Evolutionary conservation across 257 asterid genomes (phyloP), one percentile per base, ranked within the genome.

Genomic region (Solanum rostratum): DNA sequence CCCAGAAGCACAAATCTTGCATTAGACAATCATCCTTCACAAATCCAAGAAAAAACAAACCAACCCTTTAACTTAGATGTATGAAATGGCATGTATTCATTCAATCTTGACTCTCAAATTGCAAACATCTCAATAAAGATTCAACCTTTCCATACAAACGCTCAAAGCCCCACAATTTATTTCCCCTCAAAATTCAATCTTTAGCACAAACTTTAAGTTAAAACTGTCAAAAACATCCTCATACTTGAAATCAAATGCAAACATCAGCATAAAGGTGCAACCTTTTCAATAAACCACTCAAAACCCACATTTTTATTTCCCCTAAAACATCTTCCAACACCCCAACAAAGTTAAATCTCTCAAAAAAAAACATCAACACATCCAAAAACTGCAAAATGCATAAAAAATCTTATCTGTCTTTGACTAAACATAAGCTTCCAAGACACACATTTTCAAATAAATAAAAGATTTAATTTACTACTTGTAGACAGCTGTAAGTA

Each of bases 401-500:
- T 49, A 11, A 12, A 33, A 69, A 15, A 15, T 46, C 27, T 49
- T 27, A 49, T 27, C 62, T 76, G 15, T 71, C 76, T 71, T 82
- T 85, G 74, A 68, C 88, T 83, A 85, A 49, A 66, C 62, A 68
- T 69, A 29, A 84, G 73, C 76, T 66, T 55, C 80, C 70, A 63
- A 80, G n/a, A 79, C 49, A 71, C 85, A 79, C 24, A 39, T 33
- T 57, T 65, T 39, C 70, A 84, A 49, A 49, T 57, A 73, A 52
- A 81, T 45, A 19, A 54, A 62, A 74, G 10, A 59, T 29, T 65
- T 79, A 79, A 80, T 29, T 54, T 79, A 66, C 71, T 22, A 49
- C 29, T 83, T 33, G 13, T 50, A 22, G 86, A 88, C 91, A 87
- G 89, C 91, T 86, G 79, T 79, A 45, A 84, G 71, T 50, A 84